A percentile compares a stretch with the other conserved stretches of the same genome.
These are phyloP conservation scores for Pichia kudriavzevii DNA, from an alignment of 1,139 yeast genomes.

Conservation along the genomic window DNA sequence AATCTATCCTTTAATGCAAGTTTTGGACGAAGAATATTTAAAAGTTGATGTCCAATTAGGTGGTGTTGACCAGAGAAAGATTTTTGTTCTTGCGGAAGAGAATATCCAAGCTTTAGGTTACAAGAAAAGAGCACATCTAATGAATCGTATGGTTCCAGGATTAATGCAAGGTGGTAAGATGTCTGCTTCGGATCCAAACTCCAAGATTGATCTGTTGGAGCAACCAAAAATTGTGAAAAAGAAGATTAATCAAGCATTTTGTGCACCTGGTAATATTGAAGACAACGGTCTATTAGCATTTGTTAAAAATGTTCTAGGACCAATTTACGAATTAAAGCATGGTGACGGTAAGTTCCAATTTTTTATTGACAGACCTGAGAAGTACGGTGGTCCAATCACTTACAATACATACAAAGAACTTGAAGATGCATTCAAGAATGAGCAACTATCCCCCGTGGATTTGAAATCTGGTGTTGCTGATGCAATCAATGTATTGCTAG, in stretches of 20 bases:
- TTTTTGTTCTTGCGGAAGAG: constrained; percentile 95
- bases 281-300: constrained; percentile 89
- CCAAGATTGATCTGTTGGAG: constrained; percentile 88
- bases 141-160: constrained; percentile 99
- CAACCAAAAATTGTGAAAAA: constrained; percentile 81
- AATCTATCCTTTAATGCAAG: constrained; percentile 98
- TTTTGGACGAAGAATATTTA: constrained; percentile 88
- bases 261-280: constrained; percentile 90
- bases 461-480: constrained; percentile 87
- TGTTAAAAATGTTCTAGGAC: constrained; percentile 74
- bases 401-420: constrained; percentile 64
- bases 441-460: constrained; percentile 84
- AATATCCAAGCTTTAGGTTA: constrained; percentile 79
- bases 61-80: constrained; percentile 98
- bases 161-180: constrained; percentile 94
- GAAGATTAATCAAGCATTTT: constrained; percentile 87
- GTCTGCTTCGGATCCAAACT: constrained; percentile 98
- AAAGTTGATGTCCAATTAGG: constrained; percentile 94
- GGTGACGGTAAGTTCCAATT: constrained; percentile 53
- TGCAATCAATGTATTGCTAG: constrained; percentile 69
- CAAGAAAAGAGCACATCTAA: constrained; percentile 95
- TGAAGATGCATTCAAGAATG: constrained; percentile 62
- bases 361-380: constrained; percentile 83
- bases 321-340: constrained; percentile 69
- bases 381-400: constrained; percentile 88